Base-by-base conservation (phyloP, 179 eudicot genomes). In the Silene vulgaris region DNA sequence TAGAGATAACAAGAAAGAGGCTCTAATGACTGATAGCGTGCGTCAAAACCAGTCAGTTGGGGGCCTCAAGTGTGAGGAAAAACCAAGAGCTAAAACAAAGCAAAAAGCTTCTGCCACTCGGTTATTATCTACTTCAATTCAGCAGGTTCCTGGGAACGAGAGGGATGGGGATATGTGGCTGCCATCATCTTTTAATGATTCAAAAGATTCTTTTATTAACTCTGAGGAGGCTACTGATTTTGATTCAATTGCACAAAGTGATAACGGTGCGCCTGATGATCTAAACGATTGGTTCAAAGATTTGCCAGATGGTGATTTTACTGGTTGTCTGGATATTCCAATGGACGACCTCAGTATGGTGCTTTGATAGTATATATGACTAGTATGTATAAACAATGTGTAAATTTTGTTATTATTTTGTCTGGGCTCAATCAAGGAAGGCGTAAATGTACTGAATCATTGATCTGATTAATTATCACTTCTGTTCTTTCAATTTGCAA, bases 261-360 rank as follows among this genome's bases (percentile, higher is more conserved):
- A 82, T 75, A 72, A 76, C 2, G 76, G 75, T 65, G 85, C 74
- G 14, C 71, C 82, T 30, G 80, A 76, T 70, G 87, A 85, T 78
- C 66, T 82, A 20, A 75, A 68, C 14, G 79, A 77, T 67, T 85
- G 84, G 88, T 68, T 85, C 23, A 81, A 79, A 19, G 86, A 82
- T 17, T 74, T 85, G 73, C 86, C 84, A 68, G 88, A 85, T 45
- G 76, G 80, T 28, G 86, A 83, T 40, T 85, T 82, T 21, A 74
- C 71, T 26, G 88, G 88, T 29, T 71, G 74, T 64, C 84, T 85
- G 54, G 82, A 83, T 61, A 85, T 83, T 66, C 88, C 88, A 4
- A 85, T 80, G 86, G 88, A 85, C 26, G 88, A 85, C 75, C 83
- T 85, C 26, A 82, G 75, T 76, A 75, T 75, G 82, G 54, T 78